Conservation (phyloP, 2,329 filamentous ascomycete genomes). For the Madurella mycetomatis region DNA sequence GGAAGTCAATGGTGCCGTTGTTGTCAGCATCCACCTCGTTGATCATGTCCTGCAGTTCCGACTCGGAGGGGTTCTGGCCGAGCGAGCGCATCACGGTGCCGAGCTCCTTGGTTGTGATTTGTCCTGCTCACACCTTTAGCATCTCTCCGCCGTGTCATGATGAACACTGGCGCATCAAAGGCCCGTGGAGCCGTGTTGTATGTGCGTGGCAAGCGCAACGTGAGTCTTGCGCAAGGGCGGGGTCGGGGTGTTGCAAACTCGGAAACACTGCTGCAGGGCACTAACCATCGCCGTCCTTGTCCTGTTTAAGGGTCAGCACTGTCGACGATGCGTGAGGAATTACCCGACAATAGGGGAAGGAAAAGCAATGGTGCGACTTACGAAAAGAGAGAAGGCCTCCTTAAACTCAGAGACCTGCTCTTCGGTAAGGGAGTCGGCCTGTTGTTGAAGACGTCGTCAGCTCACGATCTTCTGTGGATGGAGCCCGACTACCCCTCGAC, state of each 20-base stretch:
- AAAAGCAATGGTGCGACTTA: conserved; percentile 50
- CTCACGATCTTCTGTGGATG: conserved; percentile 7
- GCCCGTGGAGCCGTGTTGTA: neutral
- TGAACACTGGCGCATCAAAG: neutral
- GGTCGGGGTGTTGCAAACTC: conserved; percentile 3
- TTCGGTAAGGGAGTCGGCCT: conserved; percentile 98
- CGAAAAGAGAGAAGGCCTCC: conserved; percentile 99
- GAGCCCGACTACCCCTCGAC: conserved; percentile 20
- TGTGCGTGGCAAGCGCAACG: neutral
- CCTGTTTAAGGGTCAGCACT: conserved; percentile 47
- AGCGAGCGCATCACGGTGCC: conserved; percentile 88
- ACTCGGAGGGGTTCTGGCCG: conserved; percentile 85
- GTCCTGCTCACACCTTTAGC: conserved; percentile 52
- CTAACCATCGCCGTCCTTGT: conserved; percentile 90
- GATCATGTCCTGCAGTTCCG: conserved; percentile 89
- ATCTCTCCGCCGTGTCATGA: conserved; percentile 4
- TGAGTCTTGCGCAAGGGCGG: conserved; percentile 10
- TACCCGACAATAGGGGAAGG: neutral
- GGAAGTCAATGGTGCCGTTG: conserved; percentile 89
- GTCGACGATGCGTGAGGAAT: conserved; percentile 12
- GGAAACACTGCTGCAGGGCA: conserved; percentile 28
- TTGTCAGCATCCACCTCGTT: conserved; percentile 91
- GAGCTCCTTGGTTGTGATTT: conserved; percentile 88
- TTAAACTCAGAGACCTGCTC: conserved; percentile 99
- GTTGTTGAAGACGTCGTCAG: conserved; percentile 25